Percentiles rank a stretch among this genome's conserved stretches.
phyloP scores from a whole-genome alignment of 2,329 filamentous ascomycete genomes.

The Verticillium nubilum region DNA sequence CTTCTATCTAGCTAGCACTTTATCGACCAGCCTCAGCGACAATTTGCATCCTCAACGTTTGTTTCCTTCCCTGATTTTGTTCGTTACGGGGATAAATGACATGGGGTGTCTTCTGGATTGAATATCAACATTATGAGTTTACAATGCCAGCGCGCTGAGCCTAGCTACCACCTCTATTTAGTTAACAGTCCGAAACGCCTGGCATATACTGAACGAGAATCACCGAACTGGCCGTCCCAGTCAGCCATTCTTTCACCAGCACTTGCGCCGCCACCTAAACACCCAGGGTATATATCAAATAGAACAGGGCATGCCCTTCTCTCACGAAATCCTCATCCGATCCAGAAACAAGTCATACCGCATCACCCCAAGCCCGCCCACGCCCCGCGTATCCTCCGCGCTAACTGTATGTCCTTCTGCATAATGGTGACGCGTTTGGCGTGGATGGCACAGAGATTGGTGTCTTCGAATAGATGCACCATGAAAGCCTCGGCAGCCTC shows the following conservation, averaged over 20 bases:
- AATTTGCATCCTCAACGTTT: too few relatives aligned
- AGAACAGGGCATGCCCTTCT: not conserved
- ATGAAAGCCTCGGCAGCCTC: conserved; percentile 96
- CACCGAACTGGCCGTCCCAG: not conserved
- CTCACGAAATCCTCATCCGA: not conserved
- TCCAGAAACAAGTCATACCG: not conserved
- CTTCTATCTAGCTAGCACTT: too few relatives aligned
- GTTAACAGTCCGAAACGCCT: not conserved
- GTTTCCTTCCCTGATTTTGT: too few relatives aligned
- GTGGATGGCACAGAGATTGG: conserved; percentile 93
- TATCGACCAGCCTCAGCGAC: too few relatives aligned
- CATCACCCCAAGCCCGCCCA: conserved; percentile 63
- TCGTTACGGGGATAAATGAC: too few relatives aligned
- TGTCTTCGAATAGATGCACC: conserved; percentile 93
- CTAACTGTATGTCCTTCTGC: conserved; percentile 97
- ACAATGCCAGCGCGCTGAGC: too few relatives aligned
- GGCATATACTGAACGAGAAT: not conserved
- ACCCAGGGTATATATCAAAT: not conserved
- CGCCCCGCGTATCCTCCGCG: conserved; percentile 69
- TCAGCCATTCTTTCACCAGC: not conserved
- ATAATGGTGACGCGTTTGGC: conserved; percentile 96
- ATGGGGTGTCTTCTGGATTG: too few relatives aligned
- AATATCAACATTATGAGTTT: too few relatives aligned
- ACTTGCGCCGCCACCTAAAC: not conserved
- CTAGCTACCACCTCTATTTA: not conserved